A percentile compares a stretch with the other conserved stretches of the same genome.
These are phyloP conservation scores for Erucastrum elatum DNA, from an alignment of 345 rosid species.

Conservation along the genomic window DNA sequence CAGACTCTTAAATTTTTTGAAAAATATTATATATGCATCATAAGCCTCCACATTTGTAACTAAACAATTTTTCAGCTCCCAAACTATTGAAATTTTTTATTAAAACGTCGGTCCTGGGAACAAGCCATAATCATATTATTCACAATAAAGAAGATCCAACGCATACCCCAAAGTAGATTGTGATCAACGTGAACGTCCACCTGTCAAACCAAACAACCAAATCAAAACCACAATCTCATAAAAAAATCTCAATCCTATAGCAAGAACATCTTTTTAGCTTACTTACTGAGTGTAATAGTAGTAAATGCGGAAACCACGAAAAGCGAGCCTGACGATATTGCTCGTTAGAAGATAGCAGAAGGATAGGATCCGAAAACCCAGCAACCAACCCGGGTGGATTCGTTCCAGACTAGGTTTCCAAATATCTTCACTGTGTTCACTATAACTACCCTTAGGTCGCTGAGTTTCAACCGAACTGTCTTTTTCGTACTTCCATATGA, in stretches of 20 bases:
- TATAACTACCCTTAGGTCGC: slow-evolving; percentile 26
- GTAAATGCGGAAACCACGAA: slow-evolving; percentile 45
- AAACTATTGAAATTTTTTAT: background rate
- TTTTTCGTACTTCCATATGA: slow-evolving; percentile 54
- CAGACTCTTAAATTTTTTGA: too few species aligned
- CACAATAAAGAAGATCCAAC: slow-evolving; percentile 6
- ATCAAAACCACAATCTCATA: background rate
- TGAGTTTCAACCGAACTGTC: slow-evolving; percentile 33
- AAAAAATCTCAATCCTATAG: background rate
- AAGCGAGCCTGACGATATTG: slow-evolving; percentile 34
- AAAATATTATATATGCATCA: too few species aligned
- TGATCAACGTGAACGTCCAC: slow-evolving; percentile 66
- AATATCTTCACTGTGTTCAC: slow-evolving; percentile 28
- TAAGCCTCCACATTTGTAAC: too few species aligned
- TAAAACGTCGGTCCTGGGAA: slow-evolving; percentile 2
- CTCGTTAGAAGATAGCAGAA: slow-evolving; percentile 53
- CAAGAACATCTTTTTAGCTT: slow-evolving; percentile 11
- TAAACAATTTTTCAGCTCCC: too few species aligned
- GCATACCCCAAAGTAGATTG: slow-evolving; percentile 70
- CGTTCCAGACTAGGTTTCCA: slow-evolving; percentile 62
- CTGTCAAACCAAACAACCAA: slow-evolving; percentile 32
- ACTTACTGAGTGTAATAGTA: slow-evolving; percentile 70
- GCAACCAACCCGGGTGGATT: slow-evolving; percentile 65
- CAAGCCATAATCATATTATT: slow-evolving; percentile 39
- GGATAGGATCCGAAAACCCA: slow-evolving; percentile 53